Percentiles rank a stretch among this genome's conserved stretches.
These are phyloP conservation scores for Penicillium soppii DNA, from an alignment of 495 filamentous ascomycete species.

Conservation along the genomic window DNA sequence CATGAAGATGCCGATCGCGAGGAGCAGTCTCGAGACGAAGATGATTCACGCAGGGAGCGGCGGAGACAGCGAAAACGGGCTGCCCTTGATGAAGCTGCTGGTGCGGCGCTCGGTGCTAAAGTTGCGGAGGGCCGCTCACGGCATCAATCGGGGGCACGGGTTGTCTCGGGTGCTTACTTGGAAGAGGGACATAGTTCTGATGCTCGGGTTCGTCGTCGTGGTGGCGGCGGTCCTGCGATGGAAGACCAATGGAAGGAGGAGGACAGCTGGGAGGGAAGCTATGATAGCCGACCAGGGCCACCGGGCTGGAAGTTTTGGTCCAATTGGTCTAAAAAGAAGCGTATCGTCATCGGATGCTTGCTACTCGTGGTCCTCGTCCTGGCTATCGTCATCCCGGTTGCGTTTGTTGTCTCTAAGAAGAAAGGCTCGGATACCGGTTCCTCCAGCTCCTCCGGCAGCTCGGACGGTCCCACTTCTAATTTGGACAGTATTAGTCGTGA, in stretches of 20 bases:
- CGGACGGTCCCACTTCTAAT: constrained; percentile 49
- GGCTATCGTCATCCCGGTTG: constrained; percentile 72
- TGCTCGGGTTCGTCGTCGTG: constrained; percentile 39
- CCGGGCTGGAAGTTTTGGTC: constrained; percentile 36
- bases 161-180: constrained; percentile 66
- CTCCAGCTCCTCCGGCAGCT: constrained; percentile 25
- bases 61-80: constrained; percentile 32
- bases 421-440: constrained; percentile 34
- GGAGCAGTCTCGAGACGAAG: constrained; percentile 23
- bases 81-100: constrained; percentile 24
- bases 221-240: constrained; percentile 34
- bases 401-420: constrained; percentile 69
- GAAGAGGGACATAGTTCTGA: constrained; percentile 59
- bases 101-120: constrained; percentile 21
- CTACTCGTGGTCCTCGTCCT: constrained; percentile 57
- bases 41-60: constrained; percentile 38
- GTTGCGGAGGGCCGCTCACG: constrained; percentile 30
- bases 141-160: constrained; percentile 51
- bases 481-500: constrained; percentile 58
- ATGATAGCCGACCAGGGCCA: constrained; percentile 16
- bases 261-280: constrained; percentile 34
- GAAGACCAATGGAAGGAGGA: constrained; percentile 30
- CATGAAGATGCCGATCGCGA: constrained; percentile 41
- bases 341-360: constrained; percentile 35
- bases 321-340: constrained; percentile 33